Conservation (phyloP, 1,284 basidiomycete genomes). For the Pseudozyma hubeiensis region DNA sequence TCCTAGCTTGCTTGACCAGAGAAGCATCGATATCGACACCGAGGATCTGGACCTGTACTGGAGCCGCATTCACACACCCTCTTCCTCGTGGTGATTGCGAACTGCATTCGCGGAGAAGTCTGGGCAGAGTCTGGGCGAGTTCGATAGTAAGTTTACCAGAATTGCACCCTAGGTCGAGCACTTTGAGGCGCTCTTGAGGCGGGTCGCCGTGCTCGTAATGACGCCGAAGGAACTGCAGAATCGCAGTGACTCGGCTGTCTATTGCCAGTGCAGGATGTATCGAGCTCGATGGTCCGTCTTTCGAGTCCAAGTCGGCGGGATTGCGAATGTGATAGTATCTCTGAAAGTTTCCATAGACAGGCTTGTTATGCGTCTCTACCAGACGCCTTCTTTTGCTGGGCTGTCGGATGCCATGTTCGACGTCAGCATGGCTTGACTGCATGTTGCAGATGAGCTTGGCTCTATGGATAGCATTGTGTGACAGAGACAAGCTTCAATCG, state of each 20-base stretch:
- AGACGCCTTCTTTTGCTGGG: not conserved
- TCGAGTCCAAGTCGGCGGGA: constrained; percentile 9
- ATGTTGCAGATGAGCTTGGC: not conserved
- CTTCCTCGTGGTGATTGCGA: not conserved
- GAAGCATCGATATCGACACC: constrained; percentile 44
- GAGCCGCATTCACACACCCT: not conserved
- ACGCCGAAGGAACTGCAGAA: constrained; percentile 13
- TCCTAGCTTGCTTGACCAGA: constrained; percentile 28
- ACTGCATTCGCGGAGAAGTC: not conserved
- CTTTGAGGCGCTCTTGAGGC: not conserved
- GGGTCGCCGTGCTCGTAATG: not conserved
- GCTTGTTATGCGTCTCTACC: not conserved
- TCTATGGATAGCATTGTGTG: too few species aligned
- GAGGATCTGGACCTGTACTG: not conserved
- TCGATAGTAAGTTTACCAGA: constrained; percentile 38
- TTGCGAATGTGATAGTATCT: constrained; percentile 52
- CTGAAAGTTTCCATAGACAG: constrained; percentile 43
- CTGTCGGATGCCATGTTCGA: not conserved
- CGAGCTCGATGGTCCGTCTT: not conserved
- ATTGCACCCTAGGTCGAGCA: constrained; percentile 49
- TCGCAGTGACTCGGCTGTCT: constrained; percentile 25
- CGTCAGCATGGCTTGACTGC: not conserved
- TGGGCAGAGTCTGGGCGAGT: constrained; percentile 23
- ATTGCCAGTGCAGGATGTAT: constrained; percentile 26
- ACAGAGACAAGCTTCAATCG: too few species aligned